Base-by-base conservation (phyloP, 1,139 yeast species). In the Arxiozyma telluris region DNA sequence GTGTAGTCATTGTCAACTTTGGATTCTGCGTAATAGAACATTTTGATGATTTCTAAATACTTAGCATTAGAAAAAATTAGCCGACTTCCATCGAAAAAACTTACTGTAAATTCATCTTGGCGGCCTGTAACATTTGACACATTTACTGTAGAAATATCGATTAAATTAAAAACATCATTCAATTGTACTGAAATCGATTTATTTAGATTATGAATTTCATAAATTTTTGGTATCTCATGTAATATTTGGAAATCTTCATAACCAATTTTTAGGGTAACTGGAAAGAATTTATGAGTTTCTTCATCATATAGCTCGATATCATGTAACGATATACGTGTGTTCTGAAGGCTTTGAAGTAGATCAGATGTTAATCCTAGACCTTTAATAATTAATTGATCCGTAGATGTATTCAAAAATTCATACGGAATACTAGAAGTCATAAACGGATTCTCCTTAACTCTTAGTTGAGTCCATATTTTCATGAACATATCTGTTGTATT, bases 201-300 rank as follows among this genome's bases (percentile, higher is more conserved):
- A 18, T 57, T 62, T 20, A 12, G 17, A 38, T 45, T 52, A 50
- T 49, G 17, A 66, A 69, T 12, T 64, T 62, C 22, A 8, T 73
- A 48, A 20, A 70, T 64, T 51, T 65, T 69, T 2, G 78, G 76
- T 48, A 73, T 67, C 59, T 75, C 71, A 56, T 71, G 62, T 15
- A 68, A 57, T 4, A 87, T 69, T 62, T 86, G 91, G 42, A 87
- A 64, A 71, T 76, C 84, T 59, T 81, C 82, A 54, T 84, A 77
- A 9, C 96, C 96, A 55, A 89, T 77, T 59, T 81, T 82, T 53
- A 88, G 58, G 1, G 79, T 76, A 1, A 84, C 84, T 0, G 86
- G 83, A 22, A 73, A 69, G 57, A 76, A 76, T 48, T 77, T 66
- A 18, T 70, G 66, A 22, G 63, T 65, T 3, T 63, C 65, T 34